phyloP scores from a whole-genome alignment of 306 rosid species.

The Cucumis cinereus region DNA sequence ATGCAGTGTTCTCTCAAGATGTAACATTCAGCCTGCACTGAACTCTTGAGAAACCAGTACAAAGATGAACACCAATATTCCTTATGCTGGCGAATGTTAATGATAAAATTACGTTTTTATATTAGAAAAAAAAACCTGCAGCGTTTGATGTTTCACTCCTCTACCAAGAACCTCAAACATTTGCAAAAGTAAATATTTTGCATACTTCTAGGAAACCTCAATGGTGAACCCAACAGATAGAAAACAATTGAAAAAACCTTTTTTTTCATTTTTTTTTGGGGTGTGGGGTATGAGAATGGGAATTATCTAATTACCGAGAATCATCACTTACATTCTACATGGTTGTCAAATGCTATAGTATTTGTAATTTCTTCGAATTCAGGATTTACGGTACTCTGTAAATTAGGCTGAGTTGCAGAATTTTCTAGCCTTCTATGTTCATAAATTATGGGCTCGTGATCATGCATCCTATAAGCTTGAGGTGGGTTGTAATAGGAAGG shows the following conservation, averaged over 20 bases:
- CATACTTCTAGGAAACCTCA: neutral
- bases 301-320: neutral
- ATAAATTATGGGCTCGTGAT: constrained; percentile 37
- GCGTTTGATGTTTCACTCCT: neutral
- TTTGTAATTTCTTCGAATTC: constrained; percentile 43
- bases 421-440: constrained; percentile 56
- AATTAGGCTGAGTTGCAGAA: constrained; percentile 30
- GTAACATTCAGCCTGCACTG: neutral
- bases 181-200: neutral
- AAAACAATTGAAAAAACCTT: neutral
- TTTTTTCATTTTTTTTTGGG: neutral
- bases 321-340: constrained; percentile 65
- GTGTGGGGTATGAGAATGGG: neutral
- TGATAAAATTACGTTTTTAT: neutral
- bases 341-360: constrained; percentile 32
- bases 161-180: neutral
- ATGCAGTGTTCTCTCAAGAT: neutral
- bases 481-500: constrained; percentile 40
- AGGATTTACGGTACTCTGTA: constrained; percentile 32
- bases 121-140: neutral
- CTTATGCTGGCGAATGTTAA: neutral
- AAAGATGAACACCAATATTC: neutral
- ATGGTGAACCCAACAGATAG: neutral
- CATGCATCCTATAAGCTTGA: constrained; percentile 49
- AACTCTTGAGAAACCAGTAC: neutral